Conservation (phyloP, 2,329 filamentous ascomycete species). For the Daldinia eschscholtzii region DNA sequence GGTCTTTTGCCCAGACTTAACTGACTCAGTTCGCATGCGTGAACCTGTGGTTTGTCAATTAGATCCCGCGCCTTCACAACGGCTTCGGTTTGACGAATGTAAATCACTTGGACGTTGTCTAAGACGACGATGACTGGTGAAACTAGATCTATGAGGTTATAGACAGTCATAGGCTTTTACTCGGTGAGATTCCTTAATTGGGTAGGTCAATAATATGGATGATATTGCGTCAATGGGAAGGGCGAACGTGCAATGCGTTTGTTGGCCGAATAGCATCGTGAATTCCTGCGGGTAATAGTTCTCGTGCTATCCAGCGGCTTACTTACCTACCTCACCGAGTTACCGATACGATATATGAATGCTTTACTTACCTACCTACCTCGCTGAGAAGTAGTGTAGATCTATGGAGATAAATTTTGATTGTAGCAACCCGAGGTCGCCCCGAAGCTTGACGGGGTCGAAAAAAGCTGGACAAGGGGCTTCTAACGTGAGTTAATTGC, state of each 20-base stretch:
- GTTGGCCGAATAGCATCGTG: conserved; percentile 17
- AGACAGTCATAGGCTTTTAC: conserved; percentile 9
- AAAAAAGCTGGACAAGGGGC: not conserved
- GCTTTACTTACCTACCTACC: conserved; percentile 20
- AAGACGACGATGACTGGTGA: conserved; percentile 1
- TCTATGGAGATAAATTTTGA: conserved; percentile 29
- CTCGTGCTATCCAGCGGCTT: not conserved
- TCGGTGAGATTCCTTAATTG: conserved; percentile 20
- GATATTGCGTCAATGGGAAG: conserved; percentile 21
- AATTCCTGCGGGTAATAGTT: conserved; percentile 18
- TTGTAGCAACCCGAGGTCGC: conserved; percentile 28
- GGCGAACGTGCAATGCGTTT: conserved; percentile 12
- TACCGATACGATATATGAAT: conserved; percentile 27
- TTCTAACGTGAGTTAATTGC: conserved; percentile 15
- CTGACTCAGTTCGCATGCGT: conserved; percentile 11
- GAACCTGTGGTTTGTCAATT: conserved; percentile 12
- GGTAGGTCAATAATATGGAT: conserved; percentile 24
- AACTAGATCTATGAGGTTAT: conserved; percentile 18
- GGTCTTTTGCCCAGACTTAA: conserved; percentile 2
- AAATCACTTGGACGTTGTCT: conserved; percentile 1
- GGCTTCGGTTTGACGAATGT: conserved; percentile 14
- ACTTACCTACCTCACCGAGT: conserved; percentile 24
- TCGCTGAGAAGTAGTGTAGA: conserved; percentile 22
- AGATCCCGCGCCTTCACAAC: conserved; percentile 18
- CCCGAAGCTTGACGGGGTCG: conserved; percentile 15